A percentile compares a stretch with the other conserved stretches of the same genome.
Evolutionary conservation across 257 asterid species (phyloP).

Genomic region (Solanum commersonii): DNA sequence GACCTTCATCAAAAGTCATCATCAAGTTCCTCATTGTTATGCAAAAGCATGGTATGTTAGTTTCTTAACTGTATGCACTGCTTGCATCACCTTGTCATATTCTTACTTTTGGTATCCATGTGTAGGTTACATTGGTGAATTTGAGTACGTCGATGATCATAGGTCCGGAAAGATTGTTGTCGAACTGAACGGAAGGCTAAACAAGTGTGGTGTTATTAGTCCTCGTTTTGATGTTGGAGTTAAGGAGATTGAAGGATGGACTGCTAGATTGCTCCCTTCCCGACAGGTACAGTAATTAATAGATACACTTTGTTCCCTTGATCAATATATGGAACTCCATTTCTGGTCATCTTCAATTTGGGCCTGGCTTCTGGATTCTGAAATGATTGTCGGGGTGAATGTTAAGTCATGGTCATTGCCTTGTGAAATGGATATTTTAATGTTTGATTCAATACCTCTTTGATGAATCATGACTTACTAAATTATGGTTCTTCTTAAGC

Average conservation of each 20-base stretch:
- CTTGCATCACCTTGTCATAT: not conserved
- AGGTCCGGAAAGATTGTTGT: not conserved
- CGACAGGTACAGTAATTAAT: not conserved
- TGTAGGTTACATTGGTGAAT: not conserved
- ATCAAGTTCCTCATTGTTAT: not conserved
- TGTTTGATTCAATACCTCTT: not conserved
- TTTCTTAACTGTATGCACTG: not conserved
- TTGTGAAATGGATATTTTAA: not conserved
- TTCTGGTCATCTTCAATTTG: not conserved
- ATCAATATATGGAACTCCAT: not conserved
- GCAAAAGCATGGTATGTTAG: not conserved
- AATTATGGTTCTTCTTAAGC: not conserved
- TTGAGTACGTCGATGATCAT: not conserved
- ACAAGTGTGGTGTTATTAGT: not conserved
- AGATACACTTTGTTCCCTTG: not conserved
- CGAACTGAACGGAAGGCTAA: not conserved
- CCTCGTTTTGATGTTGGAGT: not conserved
- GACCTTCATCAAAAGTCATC: not conserved
- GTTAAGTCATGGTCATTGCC: not conserved
- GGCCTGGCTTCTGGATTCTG: not conserved
- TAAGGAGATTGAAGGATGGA: not conserved
- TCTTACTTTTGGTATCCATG: not conserved
- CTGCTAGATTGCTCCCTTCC: not conserved
- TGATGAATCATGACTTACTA: not conserved
- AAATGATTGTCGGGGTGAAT: not conserved